A percentile compares a stretch with the other conserved stretches of the same genome.
Evolutionary conservation across 495 filamentous ascomycete species (phyloP).

Genomic region (Penicillium lagena): DNA sequence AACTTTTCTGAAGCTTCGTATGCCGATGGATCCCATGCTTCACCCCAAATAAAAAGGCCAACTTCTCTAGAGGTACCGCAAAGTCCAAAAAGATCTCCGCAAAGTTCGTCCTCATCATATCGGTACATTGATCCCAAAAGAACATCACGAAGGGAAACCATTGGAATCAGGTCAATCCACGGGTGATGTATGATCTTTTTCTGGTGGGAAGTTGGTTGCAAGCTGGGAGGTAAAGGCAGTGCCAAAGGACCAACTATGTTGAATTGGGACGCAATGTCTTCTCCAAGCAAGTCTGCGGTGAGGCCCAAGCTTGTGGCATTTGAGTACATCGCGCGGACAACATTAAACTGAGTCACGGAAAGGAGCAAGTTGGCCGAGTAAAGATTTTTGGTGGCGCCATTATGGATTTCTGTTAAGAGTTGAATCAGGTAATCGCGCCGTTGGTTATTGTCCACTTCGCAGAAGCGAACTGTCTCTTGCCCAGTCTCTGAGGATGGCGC

Average conservation of each 20-base stretch:
- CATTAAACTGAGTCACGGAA: conserved; percentile 4
- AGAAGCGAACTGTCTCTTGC: background rate
- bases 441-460: background rate
- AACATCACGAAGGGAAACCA: conserved; percentile 10
- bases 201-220: conserved; percentile 11
- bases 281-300: conserved; percentile 7
- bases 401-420: background rate
- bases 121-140: background rate
- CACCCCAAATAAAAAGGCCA: conserved; percentile 17
- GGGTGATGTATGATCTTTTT: conserved; percentile 17
- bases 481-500: background rate
- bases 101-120: conserved; percentile 16
- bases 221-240: conserved; percentile 10
- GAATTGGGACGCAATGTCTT: conserved; percentile 16
- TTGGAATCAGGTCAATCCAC: conserved; percentile 19
- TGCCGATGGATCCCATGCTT: conserved; percentile 16
- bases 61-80: background rate
- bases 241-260: conserved; percentile 10
- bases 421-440: background rate
- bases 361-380: conserved; percentile 1
- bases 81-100: conserved; percentile 11
- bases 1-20: conserved; percentile 15
- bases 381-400: background rate
- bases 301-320: conserved; percentile 15
- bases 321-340: conserved; percentile 6